Conservation (phyloP, 169 alveolate species). For the Plasmodium coatneyi region DNA sequence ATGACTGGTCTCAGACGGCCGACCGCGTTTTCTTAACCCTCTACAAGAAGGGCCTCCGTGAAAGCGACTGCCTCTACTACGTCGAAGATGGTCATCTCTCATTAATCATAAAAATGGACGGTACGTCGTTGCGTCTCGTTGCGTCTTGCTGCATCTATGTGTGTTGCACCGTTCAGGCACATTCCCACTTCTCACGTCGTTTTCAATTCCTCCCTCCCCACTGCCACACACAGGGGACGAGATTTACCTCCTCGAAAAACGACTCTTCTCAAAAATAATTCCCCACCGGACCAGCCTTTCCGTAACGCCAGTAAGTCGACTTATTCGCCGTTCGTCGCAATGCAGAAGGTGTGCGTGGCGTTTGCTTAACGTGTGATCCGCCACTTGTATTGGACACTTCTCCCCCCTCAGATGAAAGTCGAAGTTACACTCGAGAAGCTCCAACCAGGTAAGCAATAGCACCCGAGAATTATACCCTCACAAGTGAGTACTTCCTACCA, state of each 20-base stretch:
- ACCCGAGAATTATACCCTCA: background rate
- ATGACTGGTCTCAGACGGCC: constrained; percentile 54
- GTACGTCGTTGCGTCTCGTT: background rate
- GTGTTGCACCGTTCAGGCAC: no score
- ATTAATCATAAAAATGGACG: constrained; percentile 1
- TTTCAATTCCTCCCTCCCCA: background rate
- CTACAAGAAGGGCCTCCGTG: constrained; percentile 16
- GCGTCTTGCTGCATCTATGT: no score
- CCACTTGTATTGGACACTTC: background rate
- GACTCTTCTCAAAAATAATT: constrained; percentile 15
- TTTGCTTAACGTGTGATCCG: background rate
- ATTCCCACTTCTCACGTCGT: background rate
- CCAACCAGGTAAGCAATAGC: constrained; percentile 14
- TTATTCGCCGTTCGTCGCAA: background rate
- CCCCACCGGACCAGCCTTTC: constrained; percentile 3
- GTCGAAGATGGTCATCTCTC: background rate
- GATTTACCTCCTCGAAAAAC: constrained; percentile 19
- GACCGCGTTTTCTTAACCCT: constrained; percentile 3
- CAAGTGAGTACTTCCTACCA: background rate
- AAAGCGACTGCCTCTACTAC: constrained; percentile 9
- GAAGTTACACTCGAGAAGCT: constrained; percentile 25
- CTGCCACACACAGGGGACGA: constrained; percentile 8
- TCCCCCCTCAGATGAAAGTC: constrained; percentile 27
- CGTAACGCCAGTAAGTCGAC: constrained; percentile 33
- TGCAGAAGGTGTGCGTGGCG: background rate